Percentiles rank a stretch among this genome's conserved stretches.
phyloP scores from a whole-genome alignment of 192 early-diverging fungal species.

The Backusella luteola region DNA sequence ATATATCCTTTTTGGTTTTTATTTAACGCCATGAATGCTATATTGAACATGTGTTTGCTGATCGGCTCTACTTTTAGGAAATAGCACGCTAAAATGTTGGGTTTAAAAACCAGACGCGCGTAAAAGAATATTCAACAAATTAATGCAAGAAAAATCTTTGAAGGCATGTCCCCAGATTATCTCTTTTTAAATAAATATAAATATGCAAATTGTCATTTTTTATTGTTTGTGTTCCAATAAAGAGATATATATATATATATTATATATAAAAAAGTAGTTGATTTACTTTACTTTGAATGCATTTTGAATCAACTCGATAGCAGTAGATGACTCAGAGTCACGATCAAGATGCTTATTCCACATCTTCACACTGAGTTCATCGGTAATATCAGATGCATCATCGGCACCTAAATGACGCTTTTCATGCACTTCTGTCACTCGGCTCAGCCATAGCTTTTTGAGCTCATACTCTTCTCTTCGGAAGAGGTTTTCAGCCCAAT shows the following conservation, averaged over 20 bases:
- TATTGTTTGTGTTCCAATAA: neutral
- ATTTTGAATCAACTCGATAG: neutral
- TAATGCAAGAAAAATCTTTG: neutral
- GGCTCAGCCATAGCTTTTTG: conserved; percentile 35
- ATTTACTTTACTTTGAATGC: conserved; percentile 4
- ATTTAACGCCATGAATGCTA: too few species aligned
- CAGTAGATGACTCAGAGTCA: neutral
- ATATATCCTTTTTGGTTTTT: too few species aligned
- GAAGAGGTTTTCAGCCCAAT: conserved; percentile 29
- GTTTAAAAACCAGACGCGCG: neutral
- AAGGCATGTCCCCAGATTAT: neutral
- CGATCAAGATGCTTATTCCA: conserved; percentile 1
- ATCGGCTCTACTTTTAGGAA: neutral
- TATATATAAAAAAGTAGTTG: neutral
- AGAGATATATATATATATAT: neutral
- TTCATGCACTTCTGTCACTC: conserved; percentile 9
- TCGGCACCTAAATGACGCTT: neutral
- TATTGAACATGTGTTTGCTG: too few species aligned
- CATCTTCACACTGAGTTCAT: neutral
- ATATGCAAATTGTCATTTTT: neutral
- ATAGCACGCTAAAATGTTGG: neutral
- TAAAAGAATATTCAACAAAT: neutral
- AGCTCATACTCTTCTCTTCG: conserved; percentile 37
- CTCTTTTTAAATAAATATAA: neutral
- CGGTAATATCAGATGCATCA: neutral